Evolutionary conservation across 768 basidiomycete genomes (phyloP).

Genomic region (Lentinus tigrinus): DNA sequence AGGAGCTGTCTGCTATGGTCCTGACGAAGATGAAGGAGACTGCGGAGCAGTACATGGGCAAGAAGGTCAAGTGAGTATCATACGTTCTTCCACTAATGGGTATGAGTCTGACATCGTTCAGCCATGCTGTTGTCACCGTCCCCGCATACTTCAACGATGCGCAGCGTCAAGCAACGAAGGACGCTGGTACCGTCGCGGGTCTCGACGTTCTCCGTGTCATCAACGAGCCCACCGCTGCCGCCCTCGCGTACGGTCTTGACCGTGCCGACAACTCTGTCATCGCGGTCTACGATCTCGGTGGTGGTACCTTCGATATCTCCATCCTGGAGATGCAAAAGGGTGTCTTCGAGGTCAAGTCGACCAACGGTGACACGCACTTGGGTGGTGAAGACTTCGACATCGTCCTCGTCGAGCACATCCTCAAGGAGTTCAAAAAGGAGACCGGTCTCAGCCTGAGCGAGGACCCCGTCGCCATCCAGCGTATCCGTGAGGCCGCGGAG

Average conservation of each 20-base stretch:
- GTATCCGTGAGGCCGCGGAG: conserved; percentile 98
- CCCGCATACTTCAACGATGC: conserved; percentile 99
- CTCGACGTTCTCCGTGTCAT: conserved; percentile 97
- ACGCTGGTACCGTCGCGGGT: conserved; percentile 96
- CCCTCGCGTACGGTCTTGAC: conserved; percentile 96
- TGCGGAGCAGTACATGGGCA: conserved; percentile 89
- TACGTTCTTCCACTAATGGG: background rate
- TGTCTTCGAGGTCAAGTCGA: conserved; percentile 99
- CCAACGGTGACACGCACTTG: conserved; percentile 98
- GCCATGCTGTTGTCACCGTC: conserved; percentile 90
- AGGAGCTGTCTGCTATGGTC: conserved; percentile 87
- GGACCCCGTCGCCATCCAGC: conserved; percentile 97
- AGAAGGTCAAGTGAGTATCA: conserved; percentile 83
- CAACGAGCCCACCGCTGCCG: conserved; percentile 98
- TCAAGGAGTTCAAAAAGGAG: conserved; percentile 95
- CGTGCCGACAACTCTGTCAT: conserved; percentile 78
- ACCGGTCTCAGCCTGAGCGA: conserved; percentile 73
- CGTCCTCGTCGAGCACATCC: conserved; percentile 78
- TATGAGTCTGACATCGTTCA: conserved; percentile 28
- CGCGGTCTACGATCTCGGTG: conserved; percentile 97
- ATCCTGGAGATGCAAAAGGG: conserved; percentile 99
- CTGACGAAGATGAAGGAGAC: conserved; percentile 94
- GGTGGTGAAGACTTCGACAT: conserved; percentile 97
- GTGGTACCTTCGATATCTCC: conserved; percentile 99
- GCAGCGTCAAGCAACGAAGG: conserved; percentile 97